Evolutionary conservation across 176 grass and related monocot species (phyloP), one percentile per base, ranked within the genome.

Genomic region (Elymus sibiricus): DNA sequence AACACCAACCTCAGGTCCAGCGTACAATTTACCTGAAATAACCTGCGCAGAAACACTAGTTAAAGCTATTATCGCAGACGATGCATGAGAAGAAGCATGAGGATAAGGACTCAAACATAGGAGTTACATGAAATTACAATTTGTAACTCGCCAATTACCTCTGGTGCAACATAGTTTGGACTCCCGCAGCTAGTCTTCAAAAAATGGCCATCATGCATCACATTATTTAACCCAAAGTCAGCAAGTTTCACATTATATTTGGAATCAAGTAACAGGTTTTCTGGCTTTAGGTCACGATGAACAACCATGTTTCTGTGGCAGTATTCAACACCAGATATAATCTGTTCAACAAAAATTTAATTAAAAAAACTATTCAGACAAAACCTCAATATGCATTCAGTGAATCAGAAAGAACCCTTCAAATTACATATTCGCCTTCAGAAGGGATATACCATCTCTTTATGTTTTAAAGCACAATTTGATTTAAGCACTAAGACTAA

Each of bases 151-250:
- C n/a, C n/a, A n/a, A n/a, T n/a, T n/a, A 96, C 97, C 97, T 98
- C 94, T 69, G 93, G 97, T 72, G 97, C 88, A 87, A 94, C 97
- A 88, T 98, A 98, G 68, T 98, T 98, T 70, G 90, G 82, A 84
- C 97, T 98, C 12, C 94, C 97, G 55, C 94, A 98, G 82, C 94
- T 95, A 82, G 94, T 98, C 92, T 94, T 98, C 72, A 98, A 56
- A 91, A 98, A 95, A 92, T 98, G 97, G 3, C 97, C 94, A 88
- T 96, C 94, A 73, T 88, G 90, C 94, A 98, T 98, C 24, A 98
- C 87, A 82, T 98, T 98, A 69, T 92, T 98, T 55, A 98, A 92
- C 32, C 97, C 94, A 88, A 98, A 99, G 79, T 99, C 94, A 29
- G 94, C 94, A 86, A 99, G 88, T 80, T 98, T 98, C 38, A 96